These are phyloP conservation scores for Fusarium multiceps DNA, from an alignment of 2,329 filamentous ascomycete species.

Conservation along the genomic window DNA sequence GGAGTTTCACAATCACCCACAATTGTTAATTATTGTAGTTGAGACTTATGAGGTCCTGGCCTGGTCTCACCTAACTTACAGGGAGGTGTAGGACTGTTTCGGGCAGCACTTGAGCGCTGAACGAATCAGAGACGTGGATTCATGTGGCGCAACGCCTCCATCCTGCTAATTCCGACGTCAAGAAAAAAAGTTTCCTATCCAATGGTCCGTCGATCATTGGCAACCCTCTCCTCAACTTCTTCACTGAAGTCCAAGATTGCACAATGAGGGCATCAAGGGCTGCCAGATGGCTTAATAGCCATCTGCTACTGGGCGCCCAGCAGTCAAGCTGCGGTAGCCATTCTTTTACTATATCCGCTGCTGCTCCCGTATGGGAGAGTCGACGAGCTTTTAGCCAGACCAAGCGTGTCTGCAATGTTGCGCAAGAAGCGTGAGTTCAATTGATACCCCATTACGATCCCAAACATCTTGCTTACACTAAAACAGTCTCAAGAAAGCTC, in stretches of 20 bases:
- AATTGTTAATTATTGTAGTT: background rate
- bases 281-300: constrained; percentile 56
- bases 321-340: constrained; percentile 45
- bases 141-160: constrained; percentile 39
- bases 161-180: constrained; percentile 41
- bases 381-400: constrained; percentile 52
- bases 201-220: constrained; percentile 42
- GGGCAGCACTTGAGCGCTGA: constrained; percentile 26
- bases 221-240: constrained; percentile 44
- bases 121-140: constrained; percentile 35
- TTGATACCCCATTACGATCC: background rate
- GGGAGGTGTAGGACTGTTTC: constrained; percentile 11
- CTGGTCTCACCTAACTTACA: background rate
- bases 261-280: constrained; percentile 55
- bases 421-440: constrained; percentile 56
- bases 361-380: constrained; percentile 39
- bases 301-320: constrained; percentile 49
- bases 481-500: constrained; percentile 61
- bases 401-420: constrained; percentile 48
- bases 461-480: constrained; percentile 28
- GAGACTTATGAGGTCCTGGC: background rate
- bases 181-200: constrained; percentile 49
- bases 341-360: constrained; percentile 44
- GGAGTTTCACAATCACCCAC: background rate
- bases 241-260: constrained; percentile 41